Evolutionary conservation across 2,329 filamentous ascomycete species (phyloP), one percentile per base, ranked within the genome.

Genomic region (Aureobasidium namibiae): DNA sequence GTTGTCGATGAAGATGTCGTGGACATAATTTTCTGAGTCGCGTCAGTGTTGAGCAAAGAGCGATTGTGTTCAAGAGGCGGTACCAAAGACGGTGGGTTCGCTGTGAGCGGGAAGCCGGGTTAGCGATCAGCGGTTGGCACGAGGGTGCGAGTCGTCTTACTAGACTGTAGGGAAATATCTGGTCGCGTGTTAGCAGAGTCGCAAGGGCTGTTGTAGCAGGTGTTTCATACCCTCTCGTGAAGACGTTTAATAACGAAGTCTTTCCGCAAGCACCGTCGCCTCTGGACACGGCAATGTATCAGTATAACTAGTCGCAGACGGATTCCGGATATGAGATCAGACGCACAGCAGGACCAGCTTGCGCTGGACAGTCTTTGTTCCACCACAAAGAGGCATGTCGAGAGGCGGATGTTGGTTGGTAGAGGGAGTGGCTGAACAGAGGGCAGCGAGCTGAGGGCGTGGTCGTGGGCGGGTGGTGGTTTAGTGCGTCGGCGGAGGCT

Each of bases 121-220:
- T 48, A 61, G 64, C 60, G 39, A 16, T 44, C 31, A 13, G n/a
- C 29, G 46, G 49, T 6, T 10, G 38, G 26, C 34, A 52, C 26
- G 38, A 23, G 42, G 13, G 16, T 39, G 45, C 33, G 36, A 33
- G 26, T 54, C 49, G 38, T 73, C 82, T 79, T 79, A 86, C 83
- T 97, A 97, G 70, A 97, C 92, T 60, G 92, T 96, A 54, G 92
- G 92, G 74, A 99, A 99, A 75, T 96, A 96, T 64, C 90, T 92
- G 56, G 23, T 41, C 36, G 34, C 41, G 29, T 64, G 56, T 63
- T 45, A 63, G 53, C 60, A 53, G 13, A 23, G 18, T 5, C 2
- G 31, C 39, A 34, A 34, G 13, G 5, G n/a, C 3, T 5, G 9
- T 26, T 18, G 23, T 9, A 9, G 31, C 5, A 8, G 29, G 41